Base-by-base conservation (phyloP, 1,284 basidiomycete genomes). In the Cutaneotrichosporon sp. region DNA sequence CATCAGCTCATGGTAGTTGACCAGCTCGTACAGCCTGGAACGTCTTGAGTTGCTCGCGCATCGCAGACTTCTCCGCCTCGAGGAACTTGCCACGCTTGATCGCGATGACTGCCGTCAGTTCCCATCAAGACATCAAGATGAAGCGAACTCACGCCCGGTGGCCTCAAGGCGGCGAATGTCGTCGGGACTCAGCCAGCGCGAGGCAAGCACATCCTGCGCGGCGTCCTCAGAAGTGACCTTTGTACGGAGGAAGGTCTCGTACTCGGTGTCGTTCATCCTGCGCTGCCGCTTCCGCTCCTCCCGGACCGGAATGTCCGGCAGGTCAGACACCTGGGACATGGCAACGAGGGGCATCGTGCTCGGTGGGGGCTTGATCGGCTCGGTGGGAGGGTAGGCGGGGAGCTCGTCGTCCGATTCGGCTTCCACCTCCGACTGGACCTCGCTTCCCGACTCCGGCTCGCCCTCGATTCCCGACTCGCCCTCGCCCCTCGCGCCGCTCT, bases 71-170 rank as follows among this genome's bases (percentile, higher is more conserved):
- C 64, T 78, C 76, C 1, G 59, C 61, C 18, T 66, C 62, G 9
- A 64, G 59, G 43, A 73, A 73, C 49, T 70, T 72, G 8, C 76
- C 76, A 22, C 69, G 70, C 56, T 69, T 72, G 63, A 70, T 70
- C 3, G 38, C 62, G 24, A 78, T 45, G 33, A 76, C 76, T 58
- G 16, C 10, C 3, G 38, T 58, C 22, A 58, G 56, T 20, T 29
- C 18, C 13, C 14, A n/a, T 8, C 18, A 31, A 4, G 20, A 11
- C 25, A n/a, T n/a, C n/a, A n/a, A n/a, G n/a, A n/a, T n/a, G n/a
- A n/a, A n/a, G n/a, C n/a, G n/a, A 27, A 43, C 56, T 43, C 25
- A 58, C 56, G 22, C 3, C 75, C 75, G 10, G 64, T 62, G 9
- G 61, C 64, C 55, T 76, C 72, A 14, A 77, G 60, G n/a, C 71